A percentile compares a stretch with the other conserved stretches of the same genome.
Evolutionary conservation across 371 early-diverging fungal genomes (phyloP).

Genomic region (Circinella umbellata): DNA sequence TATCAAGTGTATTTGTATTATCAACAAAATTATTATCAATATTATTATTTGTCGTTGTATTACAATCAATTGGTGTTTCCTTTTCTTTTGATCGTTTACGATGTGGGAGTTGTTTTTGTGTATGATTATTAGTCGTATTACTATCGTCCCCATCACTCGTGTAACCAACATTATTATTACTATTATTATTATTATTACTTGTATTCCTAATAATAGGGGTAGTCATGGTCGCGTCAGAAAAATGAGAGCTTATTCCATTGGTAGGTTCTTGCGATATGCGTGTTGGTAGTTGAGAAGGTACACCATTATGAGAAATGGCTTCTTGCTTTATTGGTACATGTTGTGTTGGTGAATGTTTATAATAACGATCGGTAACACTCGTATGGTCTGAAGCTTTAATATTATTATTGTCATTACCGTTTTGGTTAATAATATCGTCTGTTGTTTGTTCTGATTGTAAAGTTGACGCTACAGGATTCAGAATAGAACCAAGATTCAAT

Average conservation of each 20-base stretch:
- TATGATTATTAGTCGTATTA: not conserved
- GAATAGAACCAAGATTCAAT: conserved; percentile 11
- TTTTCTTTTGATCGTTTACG: not conserved
- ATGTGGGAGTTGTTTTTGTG: not conserved
- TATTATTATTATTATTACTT: not conserved
- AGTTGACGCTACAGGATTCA: conserved; percentile 14
- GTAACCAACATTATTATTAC: not conserved
- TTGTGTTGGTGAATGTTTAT: not conserved
- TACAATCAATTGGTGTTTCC: not conserved
- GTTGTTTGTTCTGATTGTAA: not conserved
- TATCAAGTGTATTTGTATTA: not conserved
- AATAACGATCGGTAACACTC: not conserved
- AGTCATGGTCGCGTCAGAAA: not conserved
- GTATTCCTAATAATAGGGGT: too few species aligned
- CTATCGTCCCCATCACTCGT: not conserved
- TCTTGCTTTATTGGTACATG: not conserved
- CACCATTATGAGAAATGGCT: not conserved
- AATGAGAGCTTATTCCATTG: not conserved
- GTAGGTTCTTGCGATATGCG: not conserved
- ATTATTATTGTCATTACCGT: too few species aligned
- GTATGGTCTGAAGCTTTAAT: not conserved
- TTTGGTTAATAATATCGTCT: not conserved
- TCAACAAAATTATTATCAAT: too few species aligned
- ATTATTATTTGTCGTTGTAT: not conserved
- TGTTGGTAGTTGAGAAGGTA: not conserved